Evolutionary conservation across 768 basidiomycete species (phyloP).

Genomic region (Piloderma croceum): DNA sequence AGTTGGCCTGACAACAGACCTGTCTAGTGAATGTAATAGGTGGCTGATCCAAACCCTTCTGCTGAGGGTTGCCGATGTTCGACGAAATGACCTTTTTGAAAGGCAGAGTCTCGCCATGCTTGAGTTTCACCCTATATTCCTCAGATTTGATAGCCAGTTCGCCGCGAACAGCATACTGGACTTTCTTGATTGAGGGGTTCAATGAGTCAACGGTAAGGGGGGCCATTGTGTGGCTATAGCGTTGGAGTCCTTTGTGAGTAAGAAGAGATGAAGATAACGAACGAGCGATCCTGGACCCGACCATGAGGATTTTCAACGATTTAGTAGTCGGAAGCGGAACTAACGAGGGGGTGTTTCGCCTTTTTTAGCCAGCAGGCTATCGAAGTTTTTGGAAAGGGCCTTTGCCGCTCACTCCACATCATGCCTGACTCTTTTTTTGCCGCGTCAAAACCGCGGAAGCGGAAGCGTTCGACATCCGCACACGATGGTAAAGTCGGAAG

Average conservation of each 20-base stretch:
- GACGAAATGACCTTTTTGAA: constrained; percentile 88
- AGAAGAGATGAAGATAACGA: no score
- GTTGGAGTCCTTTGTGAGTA: no score
- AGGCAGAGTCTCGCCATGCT: constrained; percentile 56
- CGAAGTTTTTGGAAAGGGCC: not conserved
- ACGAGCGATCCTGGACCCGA: no score
- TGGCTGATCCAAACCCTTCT: constrained; percentile 87
- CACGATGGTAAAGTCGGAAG: no score
- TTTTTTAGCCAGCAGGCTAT: no score
- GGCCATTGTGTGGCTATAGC: constrained; percentile 33
- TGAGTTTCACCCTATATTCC: constrained; percentile 66
- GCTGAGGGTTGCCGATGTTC: constrained; percentile 98
- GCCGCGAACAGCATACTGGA: constrained; percentile 95
- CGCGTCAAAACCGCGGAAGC: constrained; percentile 52
- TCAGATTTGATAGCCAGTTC: constrained; percentile 96
- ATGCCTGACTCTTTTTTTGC: constrained; percentile 89
- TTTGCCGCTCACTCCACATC: constrained; percentile 3
- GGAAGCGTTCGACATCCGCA: constrained; percentile 44
- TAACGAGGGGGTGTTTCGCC: no score
- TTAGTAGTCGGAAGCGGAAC: not conserved
- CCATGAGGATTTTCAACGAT: not conserved
- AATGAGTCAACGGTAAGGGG: constrained; percentile 63
- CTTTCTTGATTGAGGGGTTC: constrained; percentile 80
- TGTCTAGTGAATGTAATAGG: constrained; percentile 91
- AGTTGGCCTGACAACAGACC: constrained; percentile 40